Base-by-base conservation (phyloP, 2,329 filamentous ascomycete genomes). In the Onygenales sp. region DNA sequence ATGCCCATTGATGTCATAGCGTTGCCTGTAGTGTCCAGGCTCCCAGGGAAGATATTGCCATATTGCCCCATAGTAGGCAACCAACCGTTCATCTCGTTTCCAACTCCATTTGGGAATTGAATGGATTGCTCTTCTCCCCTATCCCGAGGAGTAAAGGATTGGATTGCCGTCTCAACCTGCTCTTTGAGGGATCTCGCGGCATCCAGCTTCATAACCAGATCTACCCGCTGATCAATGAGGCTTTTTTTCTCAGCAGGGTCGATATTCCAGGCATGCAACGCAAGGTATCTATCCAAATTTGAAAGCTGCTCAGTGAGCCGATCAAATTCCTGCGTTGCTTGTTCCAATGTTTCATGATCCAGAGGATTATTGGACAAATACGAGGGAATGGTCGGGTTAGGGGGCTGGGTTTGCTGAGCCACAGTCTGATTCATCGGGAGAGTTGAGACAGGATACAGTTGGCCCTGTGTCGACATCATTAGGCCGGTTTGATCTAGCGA, bases 251-350 rank as follows among this genome's bases (percentile, higher is more conserved):
- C 63, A 7, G 58, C 56, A n/a, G 62, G 60, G 32, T 66, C 66
- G 43, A 72, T 61, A 51, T 71, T 64, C 60, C 67, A 70, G 14
- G 63, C 63, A 56, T 71, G 65, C 43, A 72, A 55, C 5, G 70
- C 70, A 57, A 70, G 66, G 46, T 72, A 66, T 51, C 67, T 66
- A 44, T 72, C 69, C 27, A 72, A 58, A 39, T 62, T 65, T 6
- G 63, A 61, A 11, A 72, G 64, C 47, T 72, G 61, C 6, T 60
- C 56, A 11, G 65, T 65, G 17, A 71, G 57, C 21, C 52, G 58
- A 27, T 66, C 64, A 50, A 64, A 61, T 38, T 66, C 63, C 46
- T 62, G 64, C 5, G 58, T 57, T 21, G 63, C 61, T 14, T 64
- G 63, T 39, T 67, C 63, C n/a, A 69, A 50, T 27, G 64, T 58